Conservation (phyloP, 208 protist species). For the Wallacemonas sp. region DNA sequence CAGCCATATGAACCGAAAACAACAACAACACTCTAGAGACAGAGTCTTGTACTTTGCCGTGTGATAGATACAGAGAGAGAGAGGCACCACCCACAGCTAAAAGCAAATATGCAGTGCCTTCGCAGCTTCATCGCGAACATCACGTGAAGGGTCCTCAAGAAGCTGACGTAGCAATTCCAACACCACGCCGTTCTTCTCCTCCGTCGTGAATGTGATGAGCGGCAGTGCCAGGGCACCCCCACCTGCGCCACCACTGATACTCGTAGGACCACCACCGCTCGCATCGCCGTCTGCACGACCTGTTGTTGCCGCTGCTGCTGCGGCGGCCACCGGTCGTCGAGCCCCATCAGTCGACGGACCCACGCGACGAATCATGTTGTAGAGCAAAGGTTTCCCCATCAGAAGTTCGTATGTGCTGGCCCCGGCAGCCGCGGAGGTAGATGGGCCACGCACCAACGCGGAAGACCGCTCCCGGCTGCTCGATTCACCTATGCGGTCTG, state of each 20-base stretch:
- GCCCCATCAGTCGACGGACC: not conserved
- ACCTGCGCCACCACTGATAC: not conserved
- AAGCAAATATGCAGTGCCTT: slow-evolving; percentile 78
- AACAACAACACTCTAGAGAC: too few species aligned
- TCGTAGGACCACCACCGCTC: too few species aligned
- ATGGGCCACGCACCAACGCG: too few species aligned
- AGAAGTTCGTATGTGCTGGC: slow-evolving; percentile 27
- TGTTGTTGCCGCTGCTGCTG: not conserved
- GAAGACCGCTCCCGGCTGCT: not conserved
- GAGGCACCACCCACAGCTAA: slow-evolving; percentile 19
- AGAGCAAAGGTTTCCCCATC: slow-evolving; percentile 28
- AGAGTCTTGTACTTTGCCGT: too few species aligned
- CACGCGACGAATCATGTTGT: slow-evolving; percentile 4
- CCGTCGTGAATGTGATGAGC: slow-evolving; percentile 40
- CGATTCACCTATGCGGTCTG: not conserved
- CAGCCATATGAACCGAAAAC: too few species aligned
- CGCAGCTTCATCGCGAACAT: slow-evolving; percentile 80
- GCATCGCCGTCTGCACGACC: too few species aligned
- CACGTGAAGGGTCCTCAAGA: slow-evolving; percentile 62
- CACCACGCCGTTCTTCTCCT: slow-evolving; percentile 74
- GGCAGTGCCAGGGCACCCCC: not conserved
- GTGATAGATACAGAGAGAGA: too few species aligned
- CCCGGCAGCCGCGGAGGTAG: slow-evolving; percentile 9
- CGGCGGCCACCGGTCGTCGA: not conserved
- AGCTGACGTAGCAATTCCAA: slow-evolving; percentile 64